These are phyloP conservation scores for Saturnispora galanensis DNA, from an alignment of 805 yeast species.

Conservation along the genomic window DNA sequence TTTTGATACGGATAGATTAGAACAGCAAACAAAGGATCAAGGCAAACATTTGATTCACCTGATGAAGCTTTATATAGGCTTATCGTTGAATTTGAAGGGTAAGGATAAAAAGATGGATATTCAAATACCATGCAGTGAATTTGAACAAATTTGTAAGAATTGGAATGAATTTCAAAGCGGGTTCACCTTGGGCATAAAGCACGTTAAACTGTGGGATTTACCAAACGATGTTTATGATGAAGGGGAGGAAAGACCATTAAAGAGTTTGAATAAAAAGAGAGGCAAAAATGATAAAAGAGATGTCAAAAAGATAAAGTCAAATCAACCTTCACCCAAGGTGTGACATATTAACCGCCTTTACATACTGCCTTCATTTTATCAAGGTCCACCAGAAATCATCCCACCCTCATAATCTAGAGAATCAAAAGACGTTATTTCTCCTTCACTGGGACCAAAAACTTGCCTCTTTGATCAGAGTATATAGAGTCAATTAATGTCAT, in stretches of 20 bases:
- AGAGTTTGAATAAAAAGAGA: slow-evolving; percentile 39
- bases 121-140: slow-evolving; percentile 84
- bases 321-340: background rate
- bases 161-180: slow-evolving; percentile 57
- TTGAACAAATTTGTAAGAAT: slow-evolving; percentile 66
- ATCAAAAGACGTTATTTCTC: no score
- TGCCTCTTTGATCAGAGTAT: no score
- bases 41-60: slow-evolving; percentile 38
- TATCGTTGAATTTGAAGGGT: slow-evolving; percentile 45
- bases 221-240: slow-evolving; percentile 78
- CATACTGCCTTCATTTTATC: background rate
- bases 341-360: background rate
- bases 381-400: background rate
- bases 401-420: no score
- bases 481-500: no score
- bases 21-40: slow-evolving; percentile 17
- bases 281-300: slow-evolving; percentile 24
- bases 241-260: slow-evolving; percentile 68
- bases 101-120: slow-evolving; percentile 65
- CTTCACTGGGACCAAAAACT: no score
- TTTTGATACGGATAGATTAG: slow-evolving; percentile 22
- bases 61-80: slow-evolving; percentile 74
- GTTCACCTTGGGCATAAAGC: slow-evolving; percentile 55
- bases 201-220: slow-evolving; percentile 66
- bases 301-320: slow-evolving; percentile 13